These are phyloP conservation scores for Artemisia argyi DNA, from an alignment of 129 eudicot species.

Conservation along the genomic window DNA sequence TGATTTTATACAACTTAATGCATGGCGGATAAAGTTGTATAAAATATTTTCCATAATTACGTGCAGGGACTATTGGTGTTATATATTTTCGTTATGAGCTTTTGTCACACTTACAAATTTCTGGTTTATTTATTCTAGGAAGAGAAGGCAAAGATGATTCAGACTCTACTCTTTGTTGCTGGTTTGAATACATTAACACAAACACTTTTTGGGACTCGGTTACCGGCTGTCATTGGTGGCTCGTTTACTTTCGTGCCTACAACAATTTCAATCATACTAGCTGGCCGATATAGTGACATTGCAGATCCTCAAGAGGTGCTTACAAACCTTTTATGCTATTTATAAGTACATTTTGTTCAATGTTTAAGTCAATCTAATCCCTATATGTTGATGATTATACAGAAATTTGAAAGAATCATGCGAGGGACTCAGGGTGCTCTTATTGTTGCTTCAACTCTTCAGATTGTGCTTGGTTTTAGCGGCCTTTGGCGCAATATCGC, in stretches of 20 bases:
- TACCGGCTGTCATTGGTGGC: constrained; percentile 94
- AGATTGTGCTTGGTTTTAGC: constrained; percentile 87
- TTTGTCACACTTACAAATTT: background rate
- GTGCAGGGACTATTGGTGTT: background rate
- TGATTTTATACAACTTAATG: background rate
- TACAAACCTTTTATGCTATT: constrained; percentile 8
- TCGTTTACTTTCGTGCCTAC: constrained; percentile 84
- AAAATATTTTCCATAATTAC: background rate
- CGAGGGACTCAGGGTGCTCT: constrained; percentile 91
- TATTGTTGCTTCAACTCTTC: constrained; percentile 91
- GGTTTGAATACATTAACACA: constrained; percentile 83
- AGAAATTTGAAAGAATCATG: constrained; percentile 86
- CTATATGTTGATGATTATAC: constrained; percentile 22
- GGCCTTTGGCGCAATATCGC: constrained; percentile 93
- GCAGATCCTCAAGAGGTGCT: constrained; percentile 70
- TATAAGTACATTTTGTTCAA: background rate
- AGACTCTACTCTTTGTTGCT: constrained; percentile 92
- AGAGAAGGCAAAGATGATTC: constrained; percentile 90
- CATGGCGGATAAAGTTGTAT: background rate
- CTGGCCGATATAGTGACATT: constrained; percentile 64
- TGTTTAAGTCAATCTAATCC: constrained; percentile 10
- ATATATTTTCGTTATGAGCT: background rate
- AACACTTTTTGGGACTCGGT: constrained; percentile 75
- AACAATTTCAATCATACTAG: constrained; percentile 77
- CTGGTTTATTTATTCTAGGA: constrained; percentile 35